Percentiles rank a stretch among this genome's conserved stretches.
Conservation (phyloP, 2,329 filamentous ascomycete species). For the Aspergillus puulaauensis region DNA sequence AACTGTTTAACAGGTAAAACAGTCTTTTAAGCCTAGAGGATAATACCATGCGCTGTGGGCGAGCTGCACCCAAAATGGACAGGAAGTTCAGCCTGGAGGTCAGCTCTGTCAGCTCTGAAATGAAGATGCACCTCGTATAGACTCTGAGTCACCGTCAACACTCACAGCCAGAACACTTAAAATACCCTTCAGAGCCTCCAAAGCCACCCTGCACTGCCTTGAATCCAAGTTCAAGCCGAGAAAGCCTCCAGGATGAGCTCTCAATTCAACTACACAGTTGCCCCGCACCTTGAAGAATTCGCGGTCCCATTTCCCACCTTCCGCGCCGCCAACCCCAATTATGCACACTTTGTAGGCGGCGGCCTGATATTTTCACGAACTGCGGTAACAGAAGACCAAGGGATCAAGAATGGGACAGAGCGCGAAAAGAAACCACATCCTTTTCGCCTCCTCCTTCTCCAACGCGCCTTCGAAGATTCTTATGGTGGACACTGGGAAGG, state of each 20-base stretch:
- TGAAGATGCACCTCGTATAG: background rate
- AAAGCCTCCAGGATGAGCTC: background rate
- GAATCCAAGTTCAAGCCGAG: background rate
- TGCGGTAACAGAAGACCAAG: background rate
- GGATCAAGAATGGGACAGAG: background rate
- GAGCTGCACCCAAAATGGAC: background rate
- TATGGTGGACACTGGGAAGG: conserved; percentile 49
- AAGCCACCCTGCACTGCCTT: background rate
- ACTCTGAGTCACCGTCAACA: background rate
- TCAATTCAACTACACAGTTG: conserved; percentile 7
- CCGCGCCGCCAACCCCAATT: conserved; percentile 25
- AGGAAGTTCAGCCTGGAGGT: background rate
- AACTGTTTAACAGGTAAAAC: too few species aligned
- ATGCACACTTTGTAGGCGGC: conserved; percentile 28
- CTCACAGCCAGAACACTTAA: background rate
- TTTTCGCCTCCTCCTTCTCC: conserved; percentile 44
- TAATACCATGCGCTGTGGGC: background rate
- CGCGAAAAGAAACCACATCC: background rate
- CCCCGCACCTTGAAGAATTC: conserved; percentile 32
- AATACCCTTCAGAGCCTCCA: background rate
- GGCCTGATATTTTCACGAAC: conserved; percentile 29
- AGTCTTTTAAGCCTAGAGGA: background rate
- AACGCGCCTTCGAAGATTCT: conserved; percentile 41
- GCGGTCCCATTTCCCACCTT: conserved; percentile 28
- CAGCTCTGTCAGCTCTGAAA: background rate